Evolutionary conservation across 1,284 basidiomycete genomes (phyloP), one percentile per base, ranked within the genome.

Genomic region (Exobasidium rhododendri): DNA sequence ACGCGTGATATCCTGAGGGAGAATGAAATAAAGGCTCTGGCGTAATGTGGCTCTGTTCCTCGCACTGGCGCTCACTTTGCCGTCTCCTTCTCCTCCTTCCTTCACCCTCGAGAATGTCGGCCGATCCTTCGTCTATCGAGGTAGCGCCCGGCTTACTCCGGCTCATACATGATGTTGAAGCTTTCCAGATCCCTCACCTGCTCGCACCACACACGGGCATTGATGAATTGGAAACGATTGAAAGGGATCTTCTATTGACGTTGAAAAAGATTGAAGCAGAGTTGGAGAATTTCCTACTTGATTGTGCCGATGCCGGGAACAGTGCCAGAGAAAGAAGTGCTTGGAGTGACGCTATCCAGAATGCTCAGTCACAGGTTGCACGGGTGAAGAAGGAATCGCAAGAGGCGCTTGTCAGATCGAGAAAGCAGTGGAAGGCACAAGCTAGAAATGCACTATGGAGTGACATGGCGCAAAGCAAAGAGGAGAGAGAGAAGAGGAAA

Each of bases 381-480:
- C n/a, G 28, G 4, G 28, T 44, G 2, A 26, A 44, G 30, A 20
- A 29, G 29, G 5, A 30, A 29, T 6, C 52, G 14, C n/a, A 55
- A n/a, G 22, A 11, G 4, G 30, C 24, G 22, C 14, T 55, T 4
- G 28, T 55, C 2, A 22, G 35, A 3, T 26, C 52, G 3, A 4
- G 52, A 55, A 55, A 55, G 14, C 14, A 35, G 17, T 29, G 29
- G 20, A 26, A 29, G 35, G 30, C 5, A 20, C 31, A 32, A 40
- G 52, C 52, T 11, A 20, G 52, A 6, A 35, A 44, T 55, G 52
- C 3, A 14, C 29, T 55, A 3, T 55, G n/a, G n/a, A 31, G 52
- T 6, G 52, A 55, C 17, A 55, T 55, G 52, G 52, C 52, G 14
- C n/a, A 22, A 14, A 55, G 52, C 28, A 14, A 20, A 55, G 4